Conservation (phyloP, 371 early-diverging fungal genomes). For the Basidiobolus meristosporus region DNA sequence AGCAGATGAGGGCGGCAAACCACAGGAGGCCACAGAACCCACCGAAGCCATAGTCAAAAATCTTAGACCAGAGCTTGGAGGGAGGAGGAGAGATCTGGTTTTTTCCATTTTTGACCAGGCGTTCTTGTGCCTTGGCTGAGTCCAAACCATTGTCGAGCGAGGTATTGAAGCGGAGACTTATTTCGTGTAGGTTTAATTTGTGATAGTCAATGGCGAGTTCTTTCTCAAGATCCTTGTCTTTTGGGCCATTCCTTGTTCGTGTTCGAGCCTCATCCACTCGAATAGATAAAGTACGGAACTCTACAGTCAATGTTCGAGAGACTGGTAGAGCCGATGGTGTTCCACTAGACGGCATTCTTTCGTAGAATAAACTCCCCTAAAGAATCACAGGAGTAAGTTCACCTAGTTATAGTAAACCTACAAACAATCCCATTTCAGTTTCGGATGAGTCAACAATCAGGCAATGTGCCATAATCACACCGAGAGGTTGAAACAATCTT, state of each 20-base stretch:
- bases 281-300: neutral
- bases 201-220: constrained; percentile 11
- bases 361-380: too few species aligned
- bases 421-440: too few species aligned
- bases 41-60: constrained; percentile 18
- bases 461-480: too few species aligned
- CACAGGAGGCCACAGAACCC: constrained; percentile 17
- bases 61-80: constrained; percentile 21
- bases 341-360: too few species aligned
- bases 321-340: too few species aligned
- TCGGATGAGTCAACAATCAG: too few species aligned
- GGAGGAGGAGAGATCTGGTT: constrained; percentile 21
- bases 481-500: too few species aligned
- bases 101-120: constrained; percentile 19
- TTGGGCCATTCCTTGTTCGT: neutral
- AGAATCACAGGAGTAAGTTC: too few species aligned
- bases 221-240: neutral
- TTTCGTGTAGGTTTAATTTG: constrained; percentile 11
- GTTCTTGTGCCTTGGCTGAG: constrained; percentile 9
- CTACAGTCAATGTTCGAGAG: too few species aligned
- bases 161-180: constrained; percentile 21
- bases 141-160: constrained; percentile 18
- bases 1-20: constrained; percentile 14
- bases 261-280: constrained; percentile 1
- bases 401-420: too few species aligned